Evolutionary conservation across 768 basidiomycete genomes (phyloP), one percentile per base, ranked within the genome.

Genomic region (Amanita muscaria): DNA sequence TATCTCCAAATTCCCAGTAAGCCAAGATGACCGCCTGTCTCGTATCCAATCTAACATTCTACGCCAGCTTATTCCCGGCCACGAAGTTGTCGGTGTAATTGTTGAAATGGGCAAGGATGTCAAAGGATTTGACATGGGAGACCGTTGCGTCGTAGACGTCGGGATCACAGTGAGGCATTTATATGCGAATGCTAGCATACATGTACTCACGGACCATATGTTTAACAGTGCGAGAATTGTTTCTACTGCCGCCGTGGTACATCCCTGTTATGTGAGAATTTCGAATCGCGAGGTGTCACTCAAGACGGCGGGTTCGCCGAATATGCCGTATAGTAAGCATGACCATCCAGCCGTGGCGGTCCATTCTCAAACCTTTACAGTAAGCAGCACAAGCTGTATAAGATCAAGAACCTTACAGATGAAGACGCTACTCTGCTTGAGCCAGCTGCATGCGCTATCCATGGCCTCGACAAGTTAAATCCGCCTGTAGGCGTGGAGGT

Each of bases 221-320:
- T n/a, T 30, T 21, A 31, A 40, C 16, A 88, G 85, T 92, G 90
- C 64, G 83, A 79, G 6, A 72, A 69, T 48, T 93, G 90, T 63
- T 89, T 90, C 66, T 90, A 79, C 66, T 93, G 91, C 63, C 77
- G 88, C 41, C 76, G 87, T 34, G 89, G 88, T n/a, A 67, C 87
- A 56, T 73, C 78, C 15, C 69, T 92, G 8, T 66, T 89, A 44
- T 94, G 91, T 64, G 89, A 92, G 61, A 72, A 88, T 66, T 91
- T 90, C 63, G 70, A 79, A 45, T 76, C 84, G 5, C 75, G 81
- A 10, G 91, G 90, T 38, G 84, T 91, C 35, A 85, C 80, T 15
- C 64, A 75, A 53, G 80, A 85, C 50, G 90, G 90, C 46, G 90
- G 88, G 21, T 94, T 94, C 58, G 88, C 89, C 6, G 88, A 91